Evolutionary conservation across 1,284 basidiomycete genomes (phyloP).

Genomic region (Sporisorium scitamineum): DNA sequence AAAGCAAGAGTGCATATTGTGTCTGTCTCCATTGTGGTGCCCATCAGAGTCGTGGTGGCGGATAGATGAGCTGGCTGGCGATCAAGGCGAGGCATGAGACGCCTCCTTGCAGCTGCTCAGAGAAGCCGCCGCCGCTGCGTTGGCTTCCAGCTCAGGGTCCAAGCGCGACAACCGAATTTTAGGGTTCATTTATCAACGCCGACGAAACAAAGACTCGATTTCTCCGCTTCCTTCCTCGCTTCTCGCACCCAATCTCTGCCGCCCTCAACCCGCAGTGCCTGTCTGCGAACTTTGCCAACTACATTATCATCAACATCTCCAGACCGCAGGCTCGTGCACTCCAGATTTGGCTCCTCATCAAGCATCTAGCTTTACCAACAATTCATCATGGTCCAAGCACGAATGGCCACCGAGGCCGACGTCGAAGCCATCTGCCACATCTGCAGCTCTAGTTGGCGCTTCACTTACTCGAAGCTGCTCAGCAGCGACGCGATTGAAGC

Average conservation of each 20-base stretch:
- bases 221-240: too few species aligned
- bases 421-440: not conserved
- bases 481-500: not conserved
- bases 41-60: too few species aligned
- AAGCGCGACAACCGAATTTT: not conserved
- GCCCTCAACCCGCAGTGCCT: too few species aligned
- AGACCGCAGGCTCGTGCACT: too few species aligned
- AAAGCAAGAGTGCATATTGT: not conserved
- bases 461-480: not conserved
- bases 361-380: too few species aligned
- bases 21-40: not conserved
- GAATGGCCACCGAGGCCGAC: not conserved
- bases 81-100: not conserved
- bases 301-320: too few species aligned
- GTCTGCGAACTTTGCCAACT: too few species aligned
- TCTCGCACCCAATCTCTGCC: too few species aligned
- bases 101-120: not conserved
- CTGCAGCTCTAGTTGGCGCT: not conserved
- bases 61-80: not conserved
- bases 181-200: not conserved
- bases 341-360: too few species aligned
- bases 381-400: not conserved
- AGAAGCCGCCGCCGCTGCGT: not conserved
- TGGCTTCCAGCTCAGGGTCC: constrained; percentile 1
- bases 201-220: not conserved